phyloP scores from a whole-genome alignment of 2,329 filamentous ascomycete genomes.

The Pseudocercospora eumusae region DNA sequence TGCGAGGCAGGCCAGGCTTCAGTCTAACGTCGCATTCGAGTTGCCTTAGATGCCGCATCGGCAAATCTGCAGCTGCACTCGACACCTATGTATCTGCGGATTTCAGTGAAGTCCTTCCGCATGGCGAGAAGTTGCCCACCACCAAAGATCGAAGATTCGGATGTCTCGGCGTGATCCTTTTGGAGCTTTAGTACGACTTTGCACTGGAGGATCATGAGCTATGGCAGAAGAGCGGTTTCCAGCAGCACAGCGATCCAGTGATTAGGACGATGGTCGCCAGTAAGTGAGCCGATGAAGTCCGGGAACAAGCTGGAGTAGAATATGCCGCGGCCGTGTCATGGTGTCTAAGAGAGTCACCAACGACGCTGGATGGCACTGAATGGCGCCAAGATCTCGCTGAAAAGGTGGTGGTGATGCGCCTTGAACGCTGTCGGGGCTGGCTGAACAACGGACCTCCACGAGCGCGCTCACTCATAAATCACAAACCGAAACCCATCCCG shows the following conservation, averaged over 20 bases:
- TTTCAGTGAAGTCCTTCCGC: conserved; percentile 10
- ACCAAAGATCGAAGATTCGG: conserved; percentile 20
- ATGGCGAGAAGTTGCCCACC: neutral
- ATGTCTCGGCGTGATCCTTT: conserved; percentile 24
- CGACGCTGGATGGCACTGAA: conserved; percentile 21
- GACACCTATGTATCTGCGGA: conserved; percentile 22
- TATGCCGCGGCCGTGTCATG: conserved; percentile 14
- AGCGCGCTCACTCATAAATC: conserved; percentile 8
- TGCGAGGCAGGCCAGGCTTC: too few relatives aligned
- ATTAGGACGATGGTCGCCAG: conserved; percentile 17
- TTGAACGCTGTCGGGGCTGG: conserved; percentile 21
- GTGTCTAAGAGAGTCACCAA: conserved; percentile 24
- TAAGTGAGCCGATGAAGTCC: conserved; percentile 14
- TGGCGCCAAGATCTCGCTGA: conserved; percentile 23
- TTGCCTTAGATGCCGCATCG: conserved; percentile 22
- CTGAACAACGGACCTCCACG: neutral
- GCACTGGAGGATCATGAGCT: conserved; percentile 17
- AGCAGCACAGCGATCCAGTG: neutral
- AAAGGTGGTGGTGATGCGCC: conserved; percentile 21
- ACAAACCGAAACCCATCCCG: conserved; percentile 2
- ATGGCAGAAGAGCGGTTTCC: conserved; percentile 13
- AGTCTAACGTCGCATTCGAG: conserved; percentile 7
- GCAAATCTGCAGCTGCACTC: conserved; percentile 25
- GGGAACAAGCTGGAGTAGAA: conserved; percentile 18
- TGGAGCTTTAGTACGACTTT: conserved; percentile 18